Evolutionary conservation across 306 rosid species (phyloP), one percentile per base, ranked within the genome.

Genomic region (Begonia peltatifolia): DNA sequence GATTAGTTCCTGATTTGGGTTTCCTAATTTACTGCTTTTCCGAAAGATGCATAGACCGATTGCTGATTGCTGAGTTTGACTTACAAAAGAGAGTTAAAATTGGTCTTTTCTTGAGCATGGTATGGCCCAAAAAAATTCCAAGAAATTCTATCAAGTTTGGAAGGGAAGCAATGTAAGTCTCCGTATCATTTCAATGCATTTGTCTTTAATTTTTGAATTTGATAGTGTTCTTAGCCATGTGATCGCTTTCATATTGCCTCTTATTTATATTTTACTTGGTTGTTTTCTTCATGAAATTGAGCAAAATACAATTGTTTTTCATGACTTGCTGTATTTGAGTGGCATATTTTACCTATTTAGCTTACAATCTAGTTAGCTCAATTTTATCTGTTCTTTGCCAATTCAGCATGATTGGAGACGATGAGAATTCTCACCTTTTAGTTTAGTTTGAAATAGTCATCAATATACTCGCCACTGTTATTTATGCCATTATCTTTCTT

Each of bases 91-190:
- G 59, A 71, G 69, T 67, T 52, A 52, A 68, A 68, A 81, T 63
- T 70, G 78, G 63, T 55, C 70, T 22, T 69, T 60, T 65, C 61
- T 55, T 54, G 58, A 67, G 48, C 50, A 41, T 46, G 61, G 42
- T 48, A 71, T 67, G 75, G 65, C 53, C 54, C 78, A 57, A 30
- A 60, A 73, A 46, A 41, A 65, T 42, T 69, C 76, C 64, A 68
- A 49, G 62, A 83, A 95, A 67, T 76, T 90, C 47, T 86, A 90
- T 68, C 79, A 83, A 83, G 92, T 73, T 52, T 90, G 99, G 95
- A 78, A 79, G 61, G 95, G 99, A 69, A 74, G 71, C 74, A 90
- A 90, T 61, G 99, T 90, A 67, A 76, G 94, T 76, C 63, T 52
- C 56, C 25, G 25, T 46, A n/a, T 43, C 41, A 52, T 38, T 5